These are phyloP conservation scores for Dichotomopilus funicola DNA, from an alignment of 2,329 filamentous ascomycete species.

Conservation along the genomic window DNA sequence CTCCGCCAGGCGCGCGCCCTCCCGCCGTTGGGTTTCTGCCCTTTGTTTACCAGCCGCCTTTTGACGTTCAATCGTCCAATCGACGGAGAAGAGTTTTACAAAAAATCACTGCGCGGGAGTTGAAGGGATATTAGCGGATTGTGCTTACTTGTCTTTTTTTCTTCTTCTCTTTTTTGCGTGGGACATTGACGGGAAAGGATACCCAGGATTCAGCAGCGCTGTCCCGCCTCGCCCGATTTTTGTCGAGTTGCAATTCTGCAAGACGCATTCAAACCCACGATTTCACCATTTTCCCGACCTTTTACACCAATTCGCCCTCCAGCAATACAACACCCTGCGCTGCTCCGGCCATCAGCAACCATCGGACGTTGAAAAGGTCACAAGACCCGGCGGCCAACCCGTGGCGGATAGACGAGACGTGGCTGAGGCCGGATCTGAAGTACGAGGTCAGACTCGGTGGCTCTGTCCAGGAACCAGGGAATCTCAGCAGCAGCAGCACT, in stretches of 20 bases:
- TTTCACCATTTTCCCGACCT: too few relatives aligned
- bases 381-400: constrained; percentile 17
- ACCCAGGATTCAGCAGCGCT: constrained; percentile 47
- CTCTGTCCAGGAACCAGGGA: constrained; percentile 2
- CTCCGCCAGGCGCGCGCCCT: constrained; percentile 6
- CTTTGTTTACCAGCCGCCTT: constrained; percentile 2
- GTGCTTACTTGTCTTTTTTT: not conserved
- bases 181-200: constrained; percentile 10
- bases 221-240: constrained; percentile 32
- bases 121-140: not conserved
- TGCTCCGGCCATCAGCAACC: not conserved
- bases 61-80: not conserved
- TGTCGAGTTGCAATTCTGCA: not conserved
- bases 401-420: constrained; percentile 12
- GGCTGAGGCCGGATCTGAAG: constrained; percentile 18
- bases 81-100: too few relatives aligned
- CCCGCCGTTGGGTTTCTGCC: constrained; percentile 2
- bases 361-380: constrained; percentile 17
- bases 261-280: too few relatives aligned
- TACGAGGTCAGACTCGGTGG: constrained; percentile 10
- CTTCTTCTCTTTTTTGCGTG: not conserved
- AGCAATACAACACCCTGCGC: not conserved
- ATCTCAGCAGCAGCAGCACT: not conserved
- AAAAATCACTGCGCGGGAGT: too few relatives aligned
- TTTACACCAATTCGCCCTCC: too few relatives aligned